Conservation (phyloP, 257 asterid genomes). For the Rehmannia glutinosa region DNA sequence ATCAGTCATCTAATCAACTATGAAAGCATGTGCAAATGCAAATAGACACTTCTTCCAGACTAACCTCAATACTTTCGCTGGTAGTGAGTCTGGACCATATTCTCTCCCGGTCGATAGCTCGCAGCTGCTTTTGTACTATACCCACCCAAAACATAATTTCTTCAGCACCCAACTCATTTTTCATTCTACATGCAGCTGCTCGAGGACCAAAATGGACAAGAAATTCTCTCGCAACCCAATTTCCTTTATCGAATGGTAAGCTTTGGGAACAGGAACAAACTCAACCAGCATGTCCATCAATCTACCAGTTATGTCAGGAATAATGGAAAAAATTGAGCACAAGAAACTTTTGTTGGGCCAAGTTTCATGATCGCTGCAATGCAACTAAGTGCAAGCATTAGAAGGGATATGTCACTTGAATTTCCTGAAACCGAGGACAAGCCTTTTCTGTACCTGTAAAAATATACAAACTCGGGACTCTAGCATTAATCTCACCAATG, state of each 20-base stretch:
- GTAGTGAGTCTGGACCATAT: constrained; percentile 98
- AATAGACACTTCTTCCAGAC: constrained; percentile 15
- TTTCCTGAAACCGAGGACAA: constrained; percentile 41
- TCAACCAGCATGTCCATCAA: constrained; percentile 91
- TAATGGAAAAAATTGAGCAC: constrained; percentile 69
- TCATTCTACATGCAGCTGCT: constrained; percentile 63
- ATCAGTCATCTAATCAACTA: constrained; percentile 15
- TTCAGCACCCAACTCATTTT: constrained; percentile 61
- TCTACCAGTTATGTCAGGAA: constrained; percentile 80
- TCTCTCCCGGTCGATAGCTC: constrained; percentile 92
- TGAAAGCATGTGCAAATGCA: constrained; percentile 10
- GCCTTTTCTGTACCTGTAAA: constrained; percentile 54
- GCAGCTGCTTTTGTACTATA: constrained; percentile 80
- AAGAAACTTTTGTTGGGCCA: constrained; percentile 88
- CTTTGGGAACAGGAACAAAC: constrained; percentile 65
- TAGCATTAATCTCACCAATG: constrained; percentile 9
- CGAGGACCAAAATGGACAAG: constrained; percentile 95
- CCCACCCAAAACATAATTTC: constrained; percentile 90
- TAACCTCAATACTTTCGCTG: constrained; percentile 93
- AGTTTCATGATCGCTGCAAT: constrained; percentile 85
- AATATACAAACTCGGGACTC: constrained; percentile 20
- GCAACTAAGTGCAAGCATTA: constrained; percentile 88
- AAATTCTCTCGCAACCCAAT: constrained; percentile 85
- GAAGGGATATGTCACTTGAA: constrained; percentile 72
- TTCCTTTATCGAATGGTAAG: constrained; percentile 64